Evolutionary conservation across 495 filamentous ascomycete species (phyloP).

Genomic region (Bacidia rubella): DNA sequence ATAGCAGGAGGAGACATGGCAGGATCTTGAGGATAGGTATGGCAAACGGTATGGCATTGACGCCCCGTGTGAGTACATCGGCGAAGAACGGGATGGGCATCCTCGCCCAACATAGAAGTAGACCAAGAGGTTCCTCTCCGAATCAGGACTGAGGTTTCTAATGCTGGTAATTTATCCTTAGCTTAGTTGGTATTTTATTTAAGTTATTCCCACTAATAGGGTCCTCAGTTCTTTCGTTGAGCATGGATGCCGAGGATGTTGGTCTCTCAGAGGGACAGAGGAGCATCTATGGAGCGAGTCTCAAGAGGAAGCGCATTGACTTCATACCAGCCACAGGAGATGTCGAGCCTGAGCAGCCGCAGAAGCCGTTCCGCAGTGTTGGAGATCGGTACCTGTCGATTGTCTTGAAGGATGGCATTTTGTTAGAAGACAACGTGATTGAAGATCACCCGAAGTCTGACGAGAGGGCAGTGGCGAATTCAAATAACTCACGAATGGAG

Average conservation of each 20-base stretch:
- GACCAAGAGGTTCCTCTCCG: not conserved
- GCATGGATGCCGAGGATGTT: too few species aligned
- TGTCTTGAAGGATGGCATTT: slow-evolving; percentile 43
- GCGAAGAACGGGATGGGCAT: slow-evolving; percentile 76
- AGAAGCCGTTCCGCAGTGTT: slow-evolving; percentile 25
- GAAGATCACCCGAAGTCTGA: not conserved
- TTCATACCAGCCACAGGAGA: slow-evolving; percentile 50
- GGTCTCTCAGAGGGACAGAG: slow-evolving; percentile 48
- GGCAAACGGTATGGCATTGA: slow-evolving; percentile 50
- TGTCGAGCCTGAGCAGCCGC: slow-evolving; percentile 16
- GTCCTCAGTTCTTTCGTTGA: too few species aligned
- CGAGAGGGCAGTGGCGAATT: not conserved
- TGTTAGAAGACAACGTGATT: too few species aligned
- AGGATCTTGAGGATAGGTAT: slow-evolving; percentile 44
- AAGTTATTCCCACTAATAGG: not conserved
- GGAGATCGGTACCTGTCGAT: slow-evolving; percentile 59
- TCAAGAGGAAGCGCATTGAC: slow-evolving; percentile 61
- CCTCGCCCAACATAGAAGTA: slow-evolving; percentile 7
- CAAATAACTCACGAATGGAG: slow-evolving; percentile 6
- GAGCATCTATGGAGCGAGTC: slow-evolving; percentile 65
- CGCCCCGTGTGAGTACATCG: slow-evolving; percentile 47
- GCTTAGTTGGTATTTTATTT: not conserved
- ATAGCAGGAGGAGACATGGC: slow-evolving; percentile 45
- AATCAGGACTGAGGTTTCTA: not conserved
- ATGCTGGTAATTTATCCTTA: not conserved